phyloP scores from a whole-genome alignment of 805 yeast genomes.

The Sungouiella blattae region DNA sequence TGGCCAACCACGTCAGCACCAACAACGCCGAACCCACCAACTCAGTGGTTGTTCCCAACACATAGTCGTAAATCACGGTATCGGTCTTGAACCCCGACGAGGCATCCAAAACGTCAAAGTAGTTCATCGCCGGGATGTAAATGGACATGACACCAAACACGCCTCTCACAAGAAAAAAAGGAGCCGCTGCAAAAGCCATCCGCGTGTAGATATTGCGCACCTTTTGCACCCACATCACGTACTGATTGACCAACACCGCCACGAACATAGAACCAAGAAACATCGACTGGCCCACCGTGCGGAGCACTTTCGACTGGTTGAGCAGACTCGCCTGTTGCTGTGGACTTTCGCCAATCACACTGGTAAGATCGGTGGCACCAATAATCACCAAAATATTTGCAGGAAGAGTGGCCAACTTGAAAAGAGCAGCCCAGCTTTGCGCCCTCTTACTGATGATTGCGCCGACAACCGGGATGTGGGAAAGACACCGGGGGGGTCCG shows the following conservation, averaged over 20 bases:
- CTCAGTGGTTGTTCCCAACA: not conserved
- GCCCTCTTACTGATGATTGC: not conserved
- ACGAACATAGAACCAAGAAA: constrained; percentile 20
- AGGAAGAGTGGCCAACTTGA: constrained; percentile 22
- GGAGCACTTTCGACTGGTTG: not conserved
- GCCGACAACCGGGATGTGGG: not conserved
- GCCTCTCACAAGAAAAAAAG: constrained; percentile 24
- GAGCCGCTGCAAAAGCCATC: constrained; percentile 18
- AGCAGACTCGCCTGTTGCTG: not conserved
- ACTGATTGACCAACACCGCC: constrained; percentile 15
- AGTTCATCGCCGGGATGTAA: not conserved
- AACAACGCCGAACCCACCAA: too few relatives aligned
- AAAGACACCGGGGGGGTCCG: constrained; percentile 4
- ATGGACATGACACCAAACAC: not conserved
- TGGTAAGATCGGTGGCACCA: constrained; percentile 21
- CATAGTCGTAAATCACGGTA: not conserved
- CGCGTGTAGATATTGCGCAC: constrained; percentile 11
- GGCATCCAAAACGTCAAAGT: not conserved
- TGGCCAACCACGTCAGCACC: too few relatives aligned
- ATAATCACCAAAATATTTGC: constrained; percentile 26
- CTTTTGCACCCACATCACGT: constrained; percentile 13
- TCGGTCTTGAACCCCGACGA: not conserved
- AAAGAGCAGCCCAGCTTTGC: constrained; percentile 5
- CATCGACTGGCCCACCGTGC: constrained; percentile 22
- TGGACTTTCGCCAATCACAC: constrained; percentile 7